phyloP scores from a whole-genome alignment of 805 yeast species.

The Nakazawaea anatomiae region DNA sequence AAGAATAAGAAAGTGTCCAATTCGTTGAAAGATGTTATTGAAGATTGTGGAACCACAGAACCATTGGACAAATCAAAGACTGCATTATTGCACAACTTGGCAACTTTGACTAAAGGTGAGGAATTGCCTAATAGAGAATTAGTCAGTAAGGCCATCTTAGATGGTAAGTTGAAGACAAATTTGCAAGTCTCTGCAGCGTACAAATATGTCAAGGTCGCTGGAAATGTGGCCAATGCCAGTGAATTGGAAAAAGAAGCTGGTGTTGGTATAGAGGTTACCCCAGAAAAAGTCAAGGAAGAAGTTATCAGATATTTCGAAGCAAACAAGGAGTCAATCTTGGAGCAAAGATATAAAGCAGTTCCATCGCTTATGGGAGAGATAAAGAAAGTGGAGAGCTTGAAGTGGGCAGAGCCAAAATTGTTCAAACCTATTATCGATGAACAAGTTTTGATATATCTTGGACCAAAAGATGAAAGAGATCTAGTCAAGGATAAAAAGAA shows the following conservation, averaged over 20 bases:
- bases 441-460: constrained; percentile 63
- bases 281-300: constrained; percentile 52
- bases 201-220: constrained; percentile 58
- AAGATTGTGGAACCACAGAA: constrained; percentile 29
- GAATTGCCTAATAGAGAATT: constrained; percentile 38
- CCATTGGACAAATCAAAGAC: constrained; percentile 52
- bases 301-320: constrained; percentile 56
- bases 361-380: constrained; percentile 74
- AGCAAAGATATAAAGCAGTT: constrained; percentile 74
- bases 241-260: constrained; percentile 68
- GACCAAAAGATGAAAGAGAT: constrained; percentile 97
- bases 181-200: constrained; percentile 78
- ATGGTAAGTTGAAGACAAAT: constrained; percentile 56
- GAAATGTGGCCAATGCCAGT: constrained; percentile 35
- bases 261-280: constrained; percentile 70
- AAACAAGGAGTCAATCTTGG: constrained; percentile 52
- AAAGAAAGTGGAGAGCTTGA: constrained; percentile 66
- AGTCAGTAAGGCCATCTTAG: constrained; percentile 56
- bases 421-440: constrained; percentile 87
- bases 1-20: constrained; percentile 82
- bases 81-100: constrained; percentile 70
- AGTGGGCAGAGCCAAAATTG: constrained; percentile 87
- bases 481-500: constrained; percentile 71
- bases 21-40: constrained; percentile 57
- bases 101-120: constrained; percentile 62